These are phyloP conservation scores for Nidula microcarpa DNA, from an alignment of 768 basidiomycete genomes.

Conservation along the genomic window DNA sequence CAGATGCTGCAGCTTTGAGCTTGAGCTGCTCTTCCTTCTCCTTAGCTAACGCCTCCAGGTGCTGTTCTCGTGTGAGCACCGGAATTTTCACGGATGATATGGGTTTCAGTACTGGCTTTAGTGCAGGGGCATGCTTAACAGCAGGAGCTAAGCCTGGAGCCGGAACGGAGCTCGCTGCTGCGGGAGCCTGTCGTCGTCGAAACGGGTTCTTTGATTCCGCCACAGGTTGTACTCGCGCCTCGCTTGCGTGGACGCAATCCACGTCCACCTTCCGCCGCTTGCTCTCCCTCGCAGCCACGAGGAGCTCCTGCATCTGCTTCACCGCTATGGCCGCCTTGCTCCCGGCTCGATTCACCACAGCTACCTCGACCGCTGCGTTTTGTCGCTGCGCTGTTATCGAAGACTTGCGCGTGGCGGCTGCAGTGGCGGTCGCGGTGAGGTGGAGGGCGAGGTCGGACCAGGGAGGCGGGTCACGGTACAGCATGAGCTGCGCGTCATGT, in stretches of 20 bases:
- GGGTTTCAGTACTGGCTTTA: not conserved
- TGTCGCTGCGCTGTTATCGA: too few relatives aligned
- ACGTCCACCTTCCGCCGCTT: not conserved
- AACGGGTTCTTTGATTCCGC: not conserved
- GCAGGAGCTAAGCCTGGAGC: constrained; percentile 1
- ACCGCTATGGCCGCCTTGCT: not conserved
- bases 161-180: constrained; percentile 6
- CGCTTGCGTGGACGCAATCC: not conserved
- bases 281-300: not conserved
- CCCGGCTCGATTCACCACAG: not conserved
- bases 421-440: not conserved
- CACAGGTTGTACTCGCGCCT: not conserved
- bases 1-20: not conserved
- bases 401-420: not conserved
- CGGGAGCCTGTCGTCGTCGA: constrained; percentile 12
- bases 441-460: constrained; percentile 16
- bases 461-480: constrained; percentile 33
- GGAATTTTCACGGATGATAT: constrained; percentile 23
- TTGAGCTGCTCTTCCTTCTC: constrained; percentile 1
- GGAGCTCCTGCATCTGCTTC: not conserved
- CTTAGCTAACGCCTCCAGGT: constrained; percentile 4
- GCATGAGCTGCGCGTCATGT: constrained; percentile 22
- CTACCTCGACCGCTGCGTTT: not conserved
- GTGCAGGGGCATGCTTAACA: not conserved
- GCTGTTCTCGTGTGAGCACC: constrained; percentile 10